Percentiles rank a stretch among this genome's conserved stretches.
These are phyloP conservation scores for Aspergillus felis DNA, from an alignment of 2,329 filamentous ascomycete genomes.

Conservation along the genomic window DNA sequence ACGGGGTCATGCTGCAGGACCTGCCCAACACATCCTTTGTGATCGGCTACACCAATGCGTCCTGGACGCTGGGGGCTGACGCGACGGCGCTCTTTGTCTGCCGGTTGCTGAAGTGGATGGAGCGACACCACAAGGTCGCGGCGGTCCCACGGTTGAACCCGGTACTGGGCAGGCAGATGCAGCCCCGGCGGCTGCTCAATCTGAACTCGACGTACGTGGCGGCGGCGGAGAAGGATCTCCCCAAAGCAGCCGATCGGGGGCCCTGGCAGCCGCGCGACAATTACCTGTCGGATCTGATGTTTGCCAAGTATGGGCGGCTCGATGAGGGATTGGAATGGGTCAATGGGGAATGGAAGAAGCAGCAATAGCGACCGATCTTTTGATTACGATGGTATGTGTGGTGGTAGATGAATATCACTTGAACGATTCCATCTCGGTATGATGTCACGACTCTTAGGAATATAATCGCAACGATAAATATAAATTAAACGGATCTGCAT, in stretches of 20 bases:
- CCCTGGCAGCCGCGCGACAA: constrained; percentile 39
- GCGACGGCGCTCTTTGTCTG: constrained; percentile 39
- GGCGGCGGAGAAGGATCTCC: constrained; percentile 30
- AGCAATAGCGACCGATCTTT: too few species aligned
- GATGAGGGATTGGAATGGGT: constrained; percentile 30
- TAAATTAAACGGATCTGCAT: too few species aligned
- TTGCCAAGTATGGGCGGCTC: constrained; percentile 35
- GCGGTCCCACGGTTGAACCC: constrained; percentile 26
- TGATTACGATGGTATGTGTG: too few species aligned
- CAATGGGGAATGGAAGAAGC: constrained; percentile 5
- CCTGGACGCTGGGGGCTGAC: constrained; percentile 45
- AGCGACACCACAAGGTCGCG: constrained; percentile 21
- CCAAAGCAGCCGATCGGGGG: constrained; percentile 36
- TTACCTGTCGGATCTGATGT: constrained; percentile 38
- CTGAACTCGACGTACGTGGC: constrained; percentile 41
- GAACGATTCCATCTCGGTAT: too few species aligned
- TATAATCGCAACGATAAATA: too few species aligned
- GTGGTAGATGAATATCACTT: too few species aligned
- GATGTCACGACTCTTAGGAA: too few species aligned
- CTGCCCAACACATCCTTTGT: constrained; percentile 41
- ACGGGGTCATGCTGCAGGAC: constrained; percentile 43
- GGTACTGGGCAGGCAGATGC: constrained; percentile 14
- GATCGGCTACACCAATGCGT: constrained; percentile 43
- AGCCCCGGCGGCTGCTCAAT: constrained; percentile 31
- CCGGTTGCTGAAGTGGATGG: constrained; percentile 33